A percentile compares a stretch with the other conserved stretches of the same genome.
Conservation (phyloP, 345 rosid species). For the Salix dunnii region DNA sequence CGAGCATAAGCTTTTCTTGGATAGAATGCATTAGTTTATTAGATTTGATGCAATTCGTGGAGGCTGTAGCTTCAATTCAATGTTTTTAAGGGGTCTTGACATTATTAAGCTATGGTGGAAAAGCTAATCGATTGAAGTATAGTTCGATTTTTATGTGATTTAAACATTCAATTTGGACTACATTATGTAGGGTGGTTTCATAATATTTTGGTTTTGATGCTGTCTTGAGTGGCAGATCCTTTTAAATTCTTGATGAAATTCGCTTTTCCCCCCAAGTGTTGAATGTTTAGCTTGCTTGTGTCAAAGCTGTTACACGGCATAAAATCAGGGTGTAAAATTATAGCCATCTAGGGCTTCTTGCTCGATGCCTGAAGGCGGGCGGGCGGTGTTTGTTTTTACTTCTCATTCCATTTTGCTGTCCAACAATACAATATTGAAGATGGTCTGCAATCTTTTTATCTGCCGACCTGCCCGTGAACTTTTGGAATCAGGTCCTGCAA, state of each 20-base stretch:
- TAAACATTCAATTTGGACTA: background rate
- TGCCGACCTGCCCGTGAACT: background rate
- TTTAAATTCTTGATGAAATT: background rate
- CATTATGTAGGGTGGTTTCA: background rate
- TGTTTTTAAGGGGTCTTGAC: background rate
- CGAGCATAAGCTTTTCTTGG: slow-evolving; percentile 36
- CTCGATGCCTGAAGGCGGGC: no score
- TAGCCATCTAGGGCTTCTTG: no score
- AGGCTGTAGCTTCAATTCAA: background rate
- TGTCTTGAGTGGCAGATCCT: background rate
- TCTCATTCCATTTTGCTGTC: no score
- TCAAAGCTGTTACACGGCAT: no score
- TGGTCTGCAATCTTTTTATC: background rate
- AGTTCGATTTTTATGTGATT: background rate
- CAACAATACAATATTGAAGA: no score
- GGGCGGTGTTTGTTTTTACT: no score
- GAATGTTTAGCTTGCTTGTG: no score
- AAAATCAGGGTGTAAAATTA: no score
- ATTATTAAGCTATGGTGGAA: background rate
- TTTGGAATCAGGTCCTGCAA: no score
- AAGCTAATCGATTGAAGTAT: background rate
- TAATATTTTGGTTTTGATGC: background rate
- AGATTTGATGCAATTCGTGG: background rate
- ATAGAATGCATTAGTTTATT: background rate
- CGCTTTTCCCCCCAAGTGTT: no score